phyloP scores from a whole-genome alignment of 495 filamentous ascomycete species.

The Pseudoneurospora amorphoporcata region DNA sequence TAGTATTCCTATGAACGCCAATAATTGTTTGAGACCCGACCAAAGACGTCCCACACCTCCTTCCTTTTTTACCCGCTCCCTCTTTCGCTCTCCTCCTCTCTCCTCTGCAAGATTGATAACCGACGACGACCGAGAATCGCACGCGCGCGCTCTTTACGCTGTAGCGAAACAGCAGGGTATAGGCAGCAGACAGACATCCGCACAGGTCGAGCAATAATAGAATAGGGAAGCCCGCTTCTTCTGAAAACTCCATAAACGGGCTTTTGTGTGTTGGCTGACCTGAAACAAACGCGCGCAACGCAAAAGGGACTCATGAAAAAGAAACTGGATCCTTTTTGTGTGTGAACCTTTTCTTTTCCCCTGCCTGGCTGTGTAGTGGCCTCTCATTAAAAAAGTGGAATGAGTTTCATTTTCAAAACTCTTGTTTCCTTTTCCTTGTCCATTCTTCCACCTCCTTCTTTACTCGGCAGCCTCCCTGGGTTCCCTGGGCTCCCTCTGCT shows the following conservation, averaged over 20 bases:
- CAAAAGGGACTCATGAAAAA: not conserved
- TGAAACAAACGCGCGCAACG: not conserved
- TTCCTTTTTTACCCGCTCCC: not conserved
- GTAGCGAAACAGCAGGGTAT: not conserved
- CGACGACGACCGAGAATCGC: not conserved
- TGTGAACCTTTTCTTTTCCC: not conserved
- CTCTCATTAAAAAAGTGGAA: not conserved
- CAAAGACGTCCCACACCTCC: not conserved
- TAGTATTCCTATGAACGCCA: not conserved
- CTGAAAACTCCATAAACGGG: not conserved
- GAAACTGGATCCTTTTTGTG: not conserved
- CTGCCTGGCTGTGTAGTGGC: not conserved
- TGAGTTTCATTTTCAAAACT: not conserved
- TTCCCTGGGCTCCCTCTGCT: constrained; percentile 31
- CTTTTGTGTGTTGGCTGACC: not conserved
- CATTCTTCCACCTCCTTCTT: not conserved
- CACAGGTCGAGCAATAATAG: not conserved
- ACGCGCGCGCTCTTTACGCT: not conserved
- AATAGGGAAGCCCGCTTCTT: not conserved
- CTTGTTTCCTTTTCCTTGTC: not conserved
- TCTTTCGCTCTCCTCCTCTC: not conserved
- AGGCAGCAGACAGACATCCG: not conserved
- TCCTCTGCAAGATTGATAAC: not conserved
- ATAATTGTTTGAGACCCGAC: not conserved
- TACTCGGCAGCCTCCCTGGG: constrained; percentile 24